Percentiles rank a stretch among this genome's conserved stretches.
Evolutionary conservation across 345 rosid genomes (phyloP).

Genomic region (Brassica juncea): DNA sequence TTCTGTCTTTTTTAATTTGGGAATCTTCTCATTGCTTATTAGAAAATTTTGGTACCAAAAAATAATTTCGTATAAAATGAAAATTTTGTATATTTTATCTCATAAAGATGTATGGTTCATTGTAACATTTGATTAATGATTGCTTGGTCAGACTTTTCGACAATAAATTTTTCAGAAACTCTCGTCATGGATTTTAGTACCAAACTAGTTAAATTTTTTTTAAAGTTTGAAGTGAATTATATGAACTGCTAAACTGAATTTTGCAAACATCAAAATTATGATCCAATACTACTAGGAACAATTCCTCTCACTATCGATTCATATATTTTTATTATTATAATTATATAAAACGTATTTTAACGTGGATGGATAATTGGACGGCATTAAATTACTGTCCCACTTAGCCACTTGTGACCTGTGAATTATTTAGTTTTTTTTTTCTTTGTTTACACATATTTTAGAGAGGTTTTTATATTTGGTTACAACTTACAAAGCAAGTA

Average conservation of each 20-base stretch:
- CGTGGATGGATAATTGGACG: conserved; percentile 15
- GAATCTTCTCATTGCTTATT: conserved; percentile 44
- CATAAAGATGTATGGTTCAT: conserved; percentile 8
- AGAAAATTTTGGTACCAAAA: conserved; percentile 19
- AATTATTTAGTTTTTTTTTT: not conserved
- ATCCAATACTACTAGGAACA: not conserved
- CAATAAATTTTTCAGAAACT: not conserved
- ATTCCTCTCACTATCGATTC: not conserved
- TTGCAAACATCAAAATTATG: not conserved
- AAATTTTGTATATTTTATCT: not conserved
- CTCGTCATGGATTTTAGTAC: not conserved
- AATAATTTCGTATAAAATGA: not conserved
- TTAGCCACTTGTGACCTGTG: conserved; percentile 23
- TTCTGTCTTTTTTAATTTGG: conserved; percentile 40
- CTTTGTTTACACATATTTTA: conserved; percentile 8
- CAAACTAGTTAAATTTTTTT: not conserved
- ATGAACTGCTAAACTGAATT: not conserved
- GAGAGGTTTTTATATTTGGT: conserved; percentile 1
- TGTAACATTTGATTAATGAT: conserved; percentile 23
- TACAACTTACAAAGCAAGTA: not conserved
- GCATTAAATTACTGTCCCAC: conserved; percentile 34
- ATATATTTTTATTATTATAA: not conserved
- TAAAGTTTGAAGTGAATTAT: not conserved
- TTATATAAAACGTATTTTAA: not conserved
- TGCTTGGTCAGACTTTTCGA: conserved; percentile 9